Evolutionary conservation across 352 stramenopile species (phyloP), one percentile per base, ranked within the genome.

Genomic region (Aphanomyces stellatus): DNA sequence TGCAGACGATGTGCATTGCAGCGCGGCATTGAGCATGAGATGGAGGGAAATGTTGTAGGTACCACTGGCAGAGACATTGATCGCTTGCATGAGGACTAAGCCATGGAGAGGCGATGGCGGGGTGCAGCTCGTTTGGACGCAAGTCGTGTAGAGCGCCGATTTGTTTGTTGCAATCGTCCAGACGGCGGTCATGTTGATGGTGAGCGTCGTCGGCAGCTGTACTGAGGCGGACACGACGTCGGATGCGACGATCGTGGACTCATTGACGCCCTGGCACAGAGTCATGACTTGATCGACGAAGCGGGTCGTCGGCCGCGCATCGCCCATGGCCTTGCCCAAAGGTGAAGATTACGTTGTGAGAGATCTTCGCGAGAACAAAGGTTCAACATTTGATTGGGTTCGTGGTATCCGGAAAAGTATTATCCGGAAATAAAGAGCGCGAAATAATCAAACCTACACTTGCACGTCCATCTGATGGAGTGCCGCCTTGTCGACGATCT

Each of bases 391-490:
- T n/a, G n/a, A n/a, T n/a, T n/a, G n/a, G n/a, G n/a, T n/a, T n/a
- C n/a, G n/a, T n/a, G n/a, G n/a, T n/a, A 34, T 56, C 19, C 19
- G 8, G 31, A 60, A 60, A 8, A 60, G 15, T 11, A 24, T 60
- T 42, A 60, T 60, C 30, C 34, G 30, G 34, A n/a, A 60, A 41
- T 22, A 60, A 41, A 8, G 5, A 51, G 4, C 8, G 27, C 8
- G 22, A 60, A 41, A 33, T 60, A 13, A 24, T 33, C 17, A 8
- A 53, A 34, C 13, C 41, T 67, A 55, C 56, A 8, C 25, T 53
- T 59, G 34, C n/a, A 62, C 30, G 24, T 35, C 35, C 33, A 64
- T 34, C 7, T 35, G 55, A 51, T 64, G 31, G 3, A 64, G 37
- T 4, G 25, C 40, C 11, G 53, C 30, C 15, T 64, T 46, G 55